phyloP scores from a whole-genome alignment of 1,284 basidiomycete genomes.

The Ceratobasidium sp. region DNA sequence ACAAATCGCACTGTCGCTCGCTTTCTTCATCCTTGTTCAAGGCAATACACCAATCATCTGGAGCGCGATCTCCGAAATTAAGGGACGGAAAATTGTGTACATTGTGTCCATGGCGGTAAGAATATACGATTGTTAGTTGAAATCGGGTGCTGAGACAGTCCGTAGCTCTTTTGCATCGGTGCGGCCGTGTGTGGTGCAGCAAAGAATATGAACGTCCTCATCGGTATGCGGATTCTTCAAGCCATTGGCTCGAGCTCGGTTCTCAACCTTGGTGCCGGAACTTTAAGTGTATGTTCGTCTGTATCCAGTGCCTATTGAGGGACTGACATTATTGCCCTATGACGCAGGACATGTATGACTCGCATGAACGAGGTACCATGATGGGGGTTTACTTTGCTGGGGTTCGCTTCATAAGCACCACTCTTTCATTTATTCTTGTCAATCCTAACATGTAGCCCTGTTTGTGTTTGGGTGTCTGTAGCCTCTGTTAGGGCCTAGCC shows the following conservation, averaged over 20 bases:
- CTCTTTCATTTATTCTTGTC: neutral
- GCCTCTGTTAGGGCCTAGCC: constrained; percentile 48
- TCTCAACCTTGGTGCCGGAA: constrained; percentile 79
- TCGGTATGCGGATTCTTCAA: constrained; percentile 75
- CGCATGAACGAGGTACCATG: constrained; percentile 76
- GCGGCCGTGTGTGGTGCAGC: constrained; percentile 70
- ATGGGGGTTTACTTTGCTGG: constrained; percentile 79
- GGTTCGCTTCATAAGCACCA: constrained; percentile 51
- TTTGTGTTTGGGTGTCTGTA: constrained; percentile 21
- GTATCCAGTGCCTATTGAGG: neutral
- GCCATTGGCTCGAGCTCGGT: constrained; percentile 77
- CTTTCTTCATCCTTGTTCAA: constrained; percentile 81
- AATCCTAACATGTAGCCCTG: constrained; percentile 14
- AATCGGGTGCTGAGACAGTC: constrained; percentile 11
- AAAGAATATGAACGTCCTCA: constrained; percentile 66
- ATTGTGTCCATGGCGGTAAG: constrained; percentile 58
- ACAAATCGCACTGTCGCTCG: constrained; percentile 75
- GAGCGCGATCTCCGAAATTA: constrained; percentile 77
- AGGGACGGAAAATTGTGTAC: constrained; percentile 81
- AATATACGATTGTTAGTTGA: neutral
- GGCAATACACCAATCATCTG: constrained; percentile 72
- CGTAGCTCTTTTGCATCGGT: constrained; percentile 65
- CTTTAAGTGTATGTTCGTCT: constrained; percentile 58
- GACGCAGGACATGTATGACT: constrained; percentile 73
- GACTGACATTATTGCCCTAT: neutral